Evolutionary conservation across 495 filamentous ascomycete species (phyloP).

Genomic region (Penicillium daleae): DNA sequence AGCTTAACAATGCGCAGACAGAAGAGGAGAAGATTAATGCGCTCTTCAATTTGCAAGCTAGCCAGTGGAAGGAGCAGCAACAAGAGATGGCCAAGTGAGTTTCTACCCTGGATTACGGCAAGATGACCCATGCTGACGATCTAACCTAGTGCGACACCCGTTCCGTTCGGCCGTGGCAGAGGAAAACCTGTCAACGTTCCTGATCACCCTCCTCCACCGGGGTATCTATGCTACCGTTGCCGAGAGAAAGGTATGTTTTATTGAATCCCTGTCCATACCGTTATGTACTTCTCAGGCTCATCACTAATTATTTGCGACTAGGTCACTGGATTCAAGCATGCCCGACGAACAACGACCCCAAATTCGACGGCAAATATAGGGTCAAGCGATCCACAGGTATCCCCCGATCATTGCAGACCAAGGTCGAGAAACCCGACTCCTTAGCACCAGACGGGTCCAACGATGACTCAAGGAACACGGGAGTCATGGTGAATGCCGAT

Average conservation of each 20-base stretch:
- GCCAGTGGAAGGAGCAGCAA: constrained; percentile 86
- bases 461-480: constrained; percentile 78
- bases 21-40: constrained; percentile 91
- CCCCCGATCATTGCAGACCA: constrained; percentile 88
- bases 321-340: constrained; percentile 97
- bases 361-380: constrained; percentile 85
- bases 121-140: not conserved
- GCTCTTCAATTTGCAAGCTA: constrained; percentile 81
- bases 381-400: constrained; percentile 97
- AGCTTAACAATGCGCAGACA: constrained; percentile 72
- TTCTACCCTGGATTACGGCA: not conserved
- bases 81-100: constrained; percentile 92
- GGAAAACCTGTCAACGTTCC: constrained; percentile 75
- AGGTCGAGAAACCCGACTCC: constrained; percentile 84
- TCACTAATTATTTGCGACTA: constrained; percentile 20
- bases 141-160: constrained; percentile 60
- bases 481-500: constrained; percentile 95
- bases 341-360: constrained; percentile 95
- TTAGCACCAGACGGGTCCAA: constrained; percentile 71
- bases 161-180: constrained; percentile 58
- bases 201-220: constrained; percentile 85
- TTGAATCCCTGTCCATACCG: not conserved
- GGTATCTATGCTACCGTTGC: constrained; percentile 97
- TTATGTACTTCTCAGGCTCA: not conserved
- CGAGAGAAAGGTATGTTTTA: constrained; percentile 76